Evolutionary conservation across 2,329 filamentous ascomycete species (phyloP).

Genomic region (Aspergillus carbonarius): DNA sequence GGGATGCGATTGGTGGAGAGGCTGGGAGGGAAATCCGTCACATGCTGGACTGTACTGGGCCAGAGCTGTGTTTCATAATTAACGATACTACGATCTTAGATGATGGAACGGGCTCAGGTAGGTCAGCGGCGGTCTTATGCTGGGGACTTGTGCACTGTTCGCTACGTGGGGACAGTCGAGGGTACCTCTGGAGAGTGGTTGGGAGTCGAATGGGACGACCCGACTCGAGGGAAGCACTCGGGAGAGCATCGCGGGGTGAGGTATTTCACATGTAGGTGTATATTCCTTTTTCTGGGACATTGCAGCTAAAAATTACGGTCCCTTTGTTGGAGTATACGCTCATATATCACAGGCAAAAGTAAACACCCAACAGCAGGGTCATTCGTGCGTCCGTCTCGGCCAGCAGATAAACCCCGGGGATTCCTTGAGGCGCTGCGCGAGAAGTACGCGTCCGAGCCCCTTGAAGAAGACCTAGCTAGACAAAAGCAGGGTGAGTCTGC

Average conservation of each 20-base stretch:
- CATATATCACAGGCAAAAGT: slow-evolving; percentile 52
- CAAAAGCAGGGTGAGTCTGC: slow-evolving; percentile 2
- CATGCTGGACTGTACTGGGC: not conserved
- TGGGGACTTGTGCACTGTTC: slow-evolving; percentile 75
- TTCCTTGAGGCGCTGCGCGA: slow-evolving; percentile 77
- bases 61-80: not conserved
- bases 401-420: slow-evolving; percentile 64
- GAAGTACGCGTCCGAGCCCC: slow-evolving; percentile 73
- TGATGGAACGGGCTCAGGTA: slow-evolving; percentile 23
- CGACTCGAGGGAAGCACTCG: slow-evolving; percentile 81
- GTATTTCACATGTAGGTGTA: slow-evolving; percentile 74
- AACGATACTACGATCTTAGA: not conserved
- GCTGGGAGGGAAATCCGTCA: not conserved
- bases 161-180: slow-evolving; percentile 74
- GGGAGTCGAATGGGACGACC: slow-evolving; percentile 95
- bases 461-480: slow-evolving; percentile 32
- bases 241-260: slow-evolving; percentile 74
- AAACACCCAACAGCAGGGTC: slow-evolving; percentile 72
- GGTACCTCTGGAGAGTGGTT: slow-evolving; percentile 81
- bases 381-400: slow-evolving; percentile 77
- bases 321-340: slow-evolving; percentile 7
- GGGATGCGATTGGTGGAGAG: slow-evolving; percentile 9
- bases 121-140: slow-evolving; percentile 76
- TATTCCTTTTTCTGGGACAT: not conserved
- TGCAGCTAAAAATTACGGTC: too few species aligned